These are phyloP conservation scores for Pythium pyrilobum DNA, from an alignment of 352 stramenopile species.

Conservation along the genomic window DNA sequence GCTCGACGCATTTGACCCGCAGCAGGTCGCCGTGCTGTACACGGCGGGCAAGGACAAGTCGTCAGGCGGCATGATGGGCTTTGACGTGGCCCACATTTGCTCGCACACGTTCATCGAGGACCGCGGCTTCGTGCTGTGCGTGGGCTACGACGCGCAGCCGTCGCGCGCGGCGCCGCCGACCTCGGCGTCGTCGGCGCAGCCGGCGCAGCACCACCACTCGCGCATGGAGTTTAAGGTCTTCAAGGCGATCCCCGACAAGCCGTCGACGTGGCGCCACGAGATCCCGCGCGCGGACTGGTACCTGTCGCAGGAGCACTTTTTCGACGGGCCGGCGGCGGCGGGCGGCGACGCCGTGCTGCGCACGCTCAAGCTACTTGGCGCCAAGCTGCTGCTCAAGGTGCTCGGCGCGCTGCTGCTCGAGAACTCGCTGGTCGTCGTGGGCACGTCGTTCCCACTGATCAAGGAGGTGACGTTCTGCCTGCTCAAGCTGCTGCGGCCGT, in stretches of 20 bases:
- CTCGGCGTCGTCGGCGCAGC: not conserved
- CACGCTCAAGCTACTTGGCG: conserved; percentile 54
- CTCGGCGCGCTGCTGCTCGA: conserved; percentile 66
- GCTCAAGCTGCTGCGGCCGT: conserved; percentile 69
- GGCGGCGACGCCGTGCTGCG: conserved; percentile 39
- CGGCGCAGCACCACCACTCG: conserved; percentile 7
- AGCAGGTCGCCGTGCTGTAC: conserved; percentile 76
- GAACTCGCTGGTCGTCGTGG: conserved; percentile 67
- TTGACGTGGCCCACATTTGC: conserved; percentile 75
- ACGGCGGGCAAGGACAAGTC: conserved; percentile 24
- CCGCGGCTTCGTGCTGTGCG: conserved; percentile 53
- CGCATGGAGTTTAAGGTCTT: conserved; percentile 34
- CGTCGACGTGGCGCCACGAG: conserved; percentile 48
- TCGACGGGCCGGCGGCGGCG: conserved; percentile 28
- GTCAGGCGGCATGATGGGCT: conserved; percentile 49
- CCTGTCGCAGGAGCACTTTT: conserved; percentile 49
- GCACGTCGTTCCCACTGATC: conserved; percentile 64
- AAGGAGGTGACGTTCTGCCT: conserved; percentile 71
- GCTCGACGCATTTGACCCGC: conserved; percentile 70
- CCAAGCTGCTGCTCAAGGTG: conserved; percentile 69
- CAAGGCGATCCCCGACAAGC: conserved; percentile 59
- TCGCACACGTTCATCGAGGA: conserved; percentile 72
- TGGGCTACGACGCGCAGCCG: conserved; percentile 40
- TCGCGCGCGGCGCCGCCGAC: not conserved
- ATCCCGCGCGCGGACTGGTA: conserved; percentile 77